Conservation (phyloP, 768 basidiomycete genomes). For the Leccinum broughii region DNA sequence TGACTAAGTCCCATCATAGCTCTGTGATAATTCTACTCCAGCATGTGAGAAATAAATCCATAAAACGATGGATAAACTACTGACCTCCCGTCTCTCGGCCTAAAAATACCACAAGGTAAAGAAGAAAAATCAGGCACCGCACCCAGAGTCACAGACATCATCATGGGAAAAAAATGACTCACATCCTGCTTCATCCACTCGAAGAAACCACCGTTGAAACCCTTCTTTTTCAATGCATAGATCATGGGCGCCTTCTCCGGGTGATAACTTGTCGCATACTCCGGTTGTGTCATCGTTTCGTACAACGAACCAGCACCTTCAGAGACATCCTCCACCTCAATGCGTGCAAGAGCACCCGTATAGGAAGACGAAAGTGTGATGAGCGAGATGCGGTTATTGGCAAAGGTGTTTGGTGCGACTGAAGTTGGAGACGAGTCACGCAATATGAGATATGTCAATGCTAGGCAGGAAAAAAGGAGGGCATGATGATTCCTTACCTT, state of each 20-base stretch:
- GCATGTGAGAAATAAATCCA: constrained; percentile 2
- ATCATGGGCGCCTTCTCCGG: constrained; percentile 19
- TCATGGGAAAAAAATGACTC: background rate
- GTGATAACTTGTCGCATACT: background rate
- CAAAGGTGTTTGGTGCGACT: constrained; percentile 31
- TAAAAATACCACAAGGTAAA: constrained; percentile 1
- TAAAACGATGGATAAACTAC: background rate
- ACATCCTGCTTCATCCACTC: constrained; percentile 28
- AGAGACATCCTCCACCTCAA: background rate
- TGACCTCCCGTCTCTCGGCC: constrained; percentile 20
- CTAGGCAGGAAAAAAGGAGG: background rate
- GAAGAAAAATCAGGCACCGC: background rate
- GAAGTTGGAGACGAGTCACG: background rate
- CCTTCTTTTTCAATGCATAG: constrained; percentile 20
- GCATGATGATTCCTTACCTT: constrained; percentile 18
- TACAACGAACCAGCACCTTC: background rate
- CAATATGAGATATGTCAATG: background rate
- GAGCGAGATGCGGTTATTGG: constrained; percentile 38
- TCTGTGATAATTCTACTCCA: constrained; percentile 21
- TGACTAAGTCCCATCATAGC: constrained; percentile 24
- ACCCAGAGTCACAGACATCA: background rate
- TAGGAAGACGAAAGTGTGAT: constrained; percentile 17
- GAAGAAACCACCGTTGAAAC: constrained; percentile 20
- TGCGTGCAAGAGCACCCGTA: background rate
- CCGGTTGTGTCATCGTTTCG: background rate